Percentiles rank a stretch among this genome's conserved stretches.
Evolutionary conservation across 2,329 filamentous ascomycete species (phyloP).

Genomic region (Alternaria burnsii): DNA sequence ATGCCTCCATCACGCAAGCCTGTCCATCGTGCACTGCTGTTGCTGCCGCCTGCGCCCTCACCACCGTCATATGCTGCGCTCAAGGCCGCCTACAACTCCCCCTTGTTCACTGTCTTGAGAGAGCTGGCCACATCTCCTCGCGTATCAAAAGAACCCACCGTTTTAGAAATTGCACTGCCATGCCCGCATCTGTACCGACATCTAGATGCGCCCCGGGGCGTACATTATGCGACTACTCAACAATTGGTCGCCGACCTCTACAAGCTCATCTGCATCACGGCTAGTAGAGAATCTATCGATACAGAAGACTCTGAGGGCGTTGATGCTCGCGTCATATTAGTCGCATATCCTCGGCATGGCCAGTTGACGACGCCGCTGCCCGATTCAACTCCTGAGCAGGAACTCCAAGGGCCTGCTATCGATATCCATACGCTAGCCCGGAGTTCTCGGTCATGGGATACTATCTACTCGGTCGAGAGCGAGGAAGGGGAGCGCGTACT

Average conservation of each 20-base stretch:
- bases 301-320: slow-evolving; percentile 74
- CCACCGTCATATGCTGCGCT: slow-evolving; percentile 52
- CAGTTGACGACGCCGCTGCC: slow-evolving; percentile 31
- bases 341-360: slow-evolving; percentile 65
- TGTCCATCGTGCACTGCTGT: slow-evolving; percentile 47
- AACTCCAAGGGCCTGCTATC: slow-evolving; percentile 59
- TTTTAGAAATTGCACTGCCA: slow-evolving; percentile 69
- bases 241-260: slow-evolving; percentile 80
- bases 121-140: slow-evolving; percentile 48
- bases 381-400: slow-evolving; percentile 39
- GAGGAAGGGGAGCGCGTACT: slow-evolving; percentile 70
- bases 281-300: slow-evolving; percentile 69
- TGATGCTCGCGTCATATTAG: slow-evolving; percentile 76
- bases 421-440: slow-evolving; percentile 58
- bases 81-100: slow-evolving; percentile 55
- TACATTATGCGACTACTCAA: slow-evolving; percentile 74
- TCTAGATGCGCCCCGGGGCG: slow-evolving; percentile 60
- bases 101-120: slow-evolving; percentile 54
- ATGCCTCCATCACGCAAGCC: slow-evolving; percentile 39
- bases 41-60: slow-evolving; percentile 56
- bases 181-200: slow-evolving; percentile 67
- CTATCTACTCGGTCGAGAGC: slow-evolving; percentile 71
- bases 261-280: slow-evolving; percentile 77
- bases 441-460: slow-evolving; percentile 67
- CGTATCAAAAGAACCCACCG: slow-evolving; percentile 45